These are phyloP conservation scores for Flaveria sonorensis DNA, from an alignment of 129 eudicot genomes.

Conservation along the genomic window DNA sequence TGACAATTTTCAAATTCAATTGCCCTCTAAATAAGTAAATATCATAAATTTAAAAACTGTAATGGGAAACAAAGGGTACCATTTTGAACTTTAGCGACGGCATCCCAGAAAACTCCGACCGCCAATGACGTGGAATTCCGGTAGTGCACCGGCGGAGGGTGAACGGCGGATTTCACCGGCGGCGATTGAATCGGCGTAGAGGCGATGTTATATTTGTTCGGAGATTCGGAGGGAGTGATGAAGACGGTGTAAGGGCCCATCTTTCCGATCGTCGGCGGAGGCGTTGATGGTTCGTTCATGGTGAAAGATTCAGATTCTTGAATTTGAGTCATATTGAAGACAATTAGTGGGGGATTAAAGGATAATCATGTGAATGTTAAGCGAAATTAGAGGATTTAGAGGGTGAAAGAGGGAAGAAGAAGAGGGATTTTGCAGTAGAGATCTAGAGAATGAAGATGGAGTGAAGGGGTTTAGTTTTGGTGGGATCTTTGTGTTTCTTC, in stretches of 20 bases:
- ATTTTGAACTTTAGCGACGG: constrained; percentile 69
- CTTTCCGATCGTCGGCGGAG: constrained; percentile 79
- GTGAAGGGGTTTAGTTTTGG: constrained; percentile 18
- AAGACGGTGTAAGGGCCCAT: constrained; percentile 92
- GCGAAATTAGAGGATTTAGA: neutral
- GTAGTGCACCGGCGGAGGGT: constrained; percentile 52
- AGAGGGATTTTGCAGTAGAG: constrained; percentile 30
- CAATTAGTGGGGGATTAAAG: neutral
- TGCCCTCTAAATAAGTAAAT: neutral
- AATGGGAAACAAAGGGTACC: constrained; percentile 40
- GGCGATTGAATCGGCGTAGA: neutral
- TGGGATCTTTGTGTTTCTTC: neutral
- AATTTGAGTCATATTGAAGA: neutral
- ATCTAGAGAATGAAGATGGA: neutral
- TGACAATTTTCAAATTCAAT: neutral
- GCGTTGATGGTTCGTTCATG: constrained; percentile 53
- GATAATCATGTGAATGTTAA: neutral
- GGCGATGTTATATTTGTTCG: constrained; percentile 7
- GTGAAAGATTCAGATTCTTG: constrained; percentile 54
- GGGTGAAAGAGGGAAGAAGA: neutral
- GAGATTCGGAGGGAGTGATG: constrained; percentile 48
- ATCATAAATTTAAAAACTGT: neutral
- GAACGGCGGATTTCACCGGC: constrained; percentile 32
- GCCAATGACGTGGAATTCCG: constrained; percentile 37
- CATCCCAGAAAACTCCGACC: constrained; percentile 63